These are phyloP conservation scores for Aspergillus fischeri DNA, from an alignment of 2,329 filamentous ascomycete species.

Conservation along the genomic window DNA sequence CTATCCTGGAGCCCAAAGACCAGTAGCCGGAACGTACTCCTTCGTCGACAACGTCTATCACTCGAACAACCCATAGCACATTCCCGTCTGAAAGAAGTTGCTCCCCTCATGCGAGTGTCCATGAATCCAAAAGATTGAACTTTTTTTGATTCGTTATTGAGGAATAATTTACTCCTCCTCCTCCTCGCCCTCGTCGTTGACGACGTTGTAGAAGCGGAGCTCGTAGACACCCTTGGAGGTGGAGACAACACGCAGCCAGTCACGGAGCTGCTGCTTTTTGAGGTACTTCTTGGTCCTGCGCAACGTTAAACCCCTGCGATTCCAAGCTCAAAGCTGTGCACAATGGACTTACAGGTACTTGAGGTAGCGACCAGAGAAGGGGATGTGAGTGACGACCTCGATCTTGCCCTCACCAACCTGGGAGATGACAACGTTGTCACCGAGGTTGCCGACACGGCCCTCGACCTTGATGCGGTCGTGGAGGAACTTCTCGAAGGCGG, in stretches of 20 bases:
- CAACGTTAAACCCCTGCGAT: not conserved
- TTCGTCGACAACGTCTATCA: slow-evolving; percentile 12
- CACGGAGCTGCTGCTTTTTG: slow-evolving; percentile 99
- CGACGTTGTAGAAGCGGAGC: slow-evolving; percentile 99
- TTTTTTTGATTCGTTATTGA: slow-evolving; percentile 19
- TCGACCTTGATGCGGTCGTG: slow-evolving; percentile 99
- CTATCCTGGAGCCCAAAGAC: not conserved
- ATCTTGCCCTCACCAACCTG: slow-evolving; percentile 96
- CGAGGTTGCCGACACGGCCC: slow-evolving; percentile 95
- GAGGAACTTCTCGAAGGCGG: slow-evolving; percentile 99
- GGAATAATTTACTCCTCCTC: slow-evolving; percentile 82
- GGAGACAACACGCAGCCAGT: slow-evolving; percentile 98
- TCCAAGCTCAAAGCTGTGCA: not conserved
- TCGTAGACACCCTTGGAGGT: slow-evolving; percentile 98
- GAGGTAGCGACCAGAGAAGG: slow-evolving; percentile 97
- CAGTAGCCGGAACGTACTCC: slow-evolving; percentile 1
- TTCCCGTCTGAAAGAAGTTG: slow-evolving; percentile 4
- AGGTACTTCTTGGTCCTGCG: slow-evolving; percentile 99
- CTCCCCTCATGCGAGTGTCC: slow-evolving; percentile 9
- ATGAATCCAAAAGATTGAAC: not conserved
- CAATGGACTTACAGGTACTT: slow-evolving; percentile 85
- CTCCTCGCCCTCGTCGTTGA: slow-evolving; percentile 95
- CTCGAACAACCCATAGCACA: slow-evolving; percentile 7
- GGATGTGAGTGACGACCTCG: slow-evolving; percentile 94
- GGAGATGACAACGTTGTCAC: slow-evolving; percentile 84